A percentile compares a stretch with the other conserved stretches of the same genome.
phyloP scores from a whole-genome alignment of 305 asterid species.

The Fraxinus floribunda region DNA sequence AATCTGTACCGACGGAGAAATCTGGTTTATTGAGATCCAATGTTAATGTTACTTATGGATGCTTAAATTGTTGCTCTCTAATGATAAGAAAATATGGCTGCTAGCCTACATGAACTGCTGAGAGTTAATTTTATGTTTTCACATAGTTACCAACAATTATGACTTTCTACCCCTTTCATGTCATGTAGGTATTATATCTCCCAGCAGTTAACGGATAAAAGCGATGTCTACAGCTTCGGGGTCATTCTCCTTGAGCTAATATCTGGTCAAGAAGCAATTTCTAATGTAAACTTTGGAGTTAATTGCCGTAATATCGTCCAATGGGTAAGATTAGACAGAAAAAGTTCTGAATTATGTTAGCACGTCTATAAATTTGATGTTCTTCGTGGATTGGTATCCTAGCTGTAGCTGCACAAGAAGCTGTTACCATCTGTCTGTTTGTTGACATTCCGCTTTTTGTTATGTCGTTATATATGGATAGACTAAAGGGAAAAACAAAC shows the following conservation, averaged over 20 bases:
- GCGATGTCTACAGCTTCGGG: constrained; percentile 92
- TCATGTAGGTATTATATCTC: constrained; percentile 85
- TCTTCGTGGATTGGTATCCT: not conserved
- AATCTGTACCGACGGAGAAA: not conserved
- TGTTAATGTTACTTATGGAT: not conserved
- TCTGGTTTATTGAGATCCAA: not conserved
- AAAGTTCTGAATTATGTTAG: not conserved
- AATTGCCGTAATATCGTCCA: constrained; percentile 95
- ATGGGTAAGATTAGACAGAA: constrained; percentile 57
- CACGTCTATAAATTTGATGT: not conserved
- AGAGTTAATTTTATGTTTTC: not conserved
- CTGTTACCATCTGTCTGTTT: not conserved
- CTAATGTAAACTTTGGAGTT: constrained; percentile 79
- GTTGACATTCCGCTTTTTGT: not conserved
- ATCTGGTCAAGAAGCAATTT: constrained; percentile 97
- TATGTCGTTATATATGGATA: not conserved
- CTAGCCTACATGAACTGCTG: not conserved
- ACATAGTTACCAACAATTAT: not conserved
- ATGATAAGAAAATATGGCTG: not conserved
- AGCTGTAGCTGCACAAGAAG: not conserved
- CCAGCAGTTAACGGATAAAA: constrained; percentile 93
- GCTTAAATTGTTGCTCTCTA: not conserved
- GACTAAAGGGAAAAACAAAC: not conserved
- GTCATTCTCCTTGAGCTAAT: constrained; percentile 93
- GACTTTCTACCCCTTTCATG: not conserved